Evolutionary conservation across 495 filamentous ascomycete species (phyloP), one percentile per base, ranked within the genome.

Genomic region (Xylaria acuta): DNA sequence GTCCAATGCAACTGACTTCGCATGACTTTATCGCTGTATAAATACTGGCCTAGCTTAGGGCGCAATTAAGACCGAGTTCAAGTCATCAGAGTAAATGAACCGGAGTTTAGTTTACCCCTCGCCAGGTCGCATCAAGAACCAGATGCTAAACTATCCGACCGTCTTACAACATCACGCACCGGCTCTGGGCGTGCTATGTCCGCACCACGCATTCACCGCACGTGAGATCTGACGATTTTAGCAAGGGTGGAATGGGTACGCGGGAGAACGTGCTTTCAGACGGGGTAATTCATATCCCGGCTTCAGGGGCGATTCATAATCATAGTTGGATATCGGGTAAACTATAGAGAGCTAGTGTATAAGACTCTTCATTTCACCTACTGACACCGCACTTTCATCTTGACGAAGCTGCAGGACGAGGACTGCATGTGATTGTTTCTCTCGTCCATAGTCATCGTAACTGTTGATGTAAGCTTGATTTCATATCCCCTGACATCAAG

Each of bases 61-160:
- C 5, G 27, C 54, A 20, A 58, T 32, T 20, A 0, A 7, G 30
- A n/a, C 16, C 8, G 27, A 18, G 16, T 36, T 20, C 59, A 16
- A 27, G 62, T 9, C 8, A 32, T 64, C 6, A 41, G 32, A 36
- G n/a, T 47, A 34, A 49, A 18, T 41, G 14, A 40, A 27, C 20
- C 47, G 47, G 47, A 54, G 32, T 67, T 67, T 54, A 8, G 47
- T 18, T 56, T 54, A 54, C 64, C 32, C 63, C 64, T 66, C 16
- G 0, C 16, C 18, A 1, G 56, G n/a, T 60, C 32, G 25, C 32
- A 36, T 18, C 5, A 36, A 18, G 32, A n/a, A n/a, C n/a, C n/a
- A n/a, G n/a, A n/a, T n/a, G n/a, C n/a, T n/a, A n/a, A n/a, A n/a
- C n/a, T n/a, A n/a, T n/a, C n/a, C n/a, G n/a, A n/a, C n/a, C n/a